A percentile compares a stretch with the other conserved stretches of the same genome.
Conservation (phyloP, 306 rosid species). For the Chamaecrista fasciculata region DNA sequence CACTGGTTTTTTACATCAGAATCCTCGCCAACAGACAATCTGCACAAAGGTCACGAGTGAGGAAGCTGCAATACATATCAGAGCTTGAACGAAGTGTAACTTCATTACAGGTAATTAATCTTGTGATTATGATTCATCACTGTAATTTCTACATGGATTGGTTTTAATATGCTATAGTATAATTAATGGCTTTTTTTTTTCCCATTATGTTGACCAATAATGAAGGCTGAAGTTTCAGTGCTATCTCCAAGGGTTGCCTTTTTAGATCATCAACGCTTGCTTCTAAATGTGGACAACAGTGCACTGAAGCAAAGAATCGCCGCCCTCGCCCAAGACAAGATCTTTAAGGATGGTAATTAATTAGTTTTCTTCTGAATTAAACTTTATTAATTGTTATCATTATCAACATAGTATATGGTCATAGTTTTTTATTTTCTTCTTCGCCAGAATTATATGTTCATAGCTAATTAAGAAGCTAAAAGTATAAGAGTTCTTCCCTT, state of each 20-base stretch:
- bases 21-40: constrained; percentile 97
- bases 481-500: no score
- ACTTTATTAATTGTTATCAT: no score
- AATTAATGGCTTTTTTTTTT: constrained; percentile 9
- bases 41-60: constrained; percentile 94
- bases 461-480: no score
- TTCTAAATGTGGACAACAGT: constrained; percentile 93
- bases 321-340: constrained; percentile 93
- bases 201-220: constrained; percentile 14
- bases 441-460: no score
- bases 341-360: constrained; percentile 90
- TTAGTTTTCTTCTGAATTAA: not conserved
- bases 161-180: not conserved
- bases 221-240: constrained; percentile 92
- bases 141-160: not conserved
- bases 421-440: no score
- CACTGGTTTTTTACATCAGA: constrained; percentile 41
- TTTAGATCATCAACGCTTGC: constrained; percentile 92
- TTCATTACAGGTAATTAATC: constrained; percentile 61
- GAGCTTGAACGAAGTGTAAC: constrained; percentile 95
- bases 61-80: constrained; percentile 95
- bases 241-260: constrained; percentile 94
- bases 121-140: not conserved
- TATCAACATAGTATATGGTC: no score
- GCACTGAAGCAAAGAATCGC: constrained; percentile 99